Base-by-base conservation (phyloP, 164 flowering plant species). In the Berberis vulgaris region DNA sequence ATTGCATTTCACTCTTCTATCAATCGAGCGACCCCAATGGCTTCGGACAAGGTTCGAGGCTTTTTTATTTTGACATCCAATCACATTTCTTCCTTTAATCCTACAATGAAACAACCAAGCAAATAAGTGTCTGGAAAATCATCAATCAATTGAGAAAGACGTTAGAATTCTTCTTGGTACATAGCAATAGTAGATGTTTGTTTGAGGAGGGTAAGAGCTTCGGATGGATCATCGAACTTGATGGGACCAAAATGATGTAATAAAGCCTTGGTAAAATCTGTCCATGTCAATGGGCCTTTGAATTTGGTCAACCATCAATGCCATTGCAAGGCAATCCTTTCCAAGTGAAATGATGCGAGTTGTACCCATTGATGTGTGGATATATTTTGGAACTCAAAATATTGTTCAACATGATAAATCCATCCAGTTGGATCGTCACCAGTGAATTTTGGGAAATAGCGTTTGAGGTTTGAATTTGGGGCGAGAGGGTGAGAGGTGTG, bases 171-270 rank as follows among this genome's bases (percentile, higher is more conserved):
- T 26, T 26, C 26, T 26, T 26, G 26, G 26, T 26, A 26, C 26
- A 26, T 26, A 26, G 26, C 26, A 3, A 62, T 39, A 2, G 65
- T 62, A 2, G 65, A 3, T 2, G 12, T n/a, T 62, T 62, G 65
- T 62, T 62, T 46, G 3, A 62, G 65, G 3, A 44, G 43, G 40
- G 65, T n/a, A 6, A 62, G 65, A 49, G 65, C 56, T 49, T 62
- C 65, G 1, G 55, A 62, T 0, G 56, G 65, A 12, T 62, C 56
- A 5, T 62, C 65, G 65, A 41, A 62, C 7, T 40, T 13, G 5
- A 40, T 49, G 11, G 52, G 52, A 6, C 52, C 11, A 1, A 26
- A 26, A 26, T 26, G 26, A 26, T 26, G 26, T 26, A 26, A 26
- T 26, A 26, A 26, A 26, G 26, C 26, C 26, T 26, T 26, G 26